Base-by-base conservation (phyloP, 1,284 basidiomycete species). In the Ganoderma resinaceum region DNA sequence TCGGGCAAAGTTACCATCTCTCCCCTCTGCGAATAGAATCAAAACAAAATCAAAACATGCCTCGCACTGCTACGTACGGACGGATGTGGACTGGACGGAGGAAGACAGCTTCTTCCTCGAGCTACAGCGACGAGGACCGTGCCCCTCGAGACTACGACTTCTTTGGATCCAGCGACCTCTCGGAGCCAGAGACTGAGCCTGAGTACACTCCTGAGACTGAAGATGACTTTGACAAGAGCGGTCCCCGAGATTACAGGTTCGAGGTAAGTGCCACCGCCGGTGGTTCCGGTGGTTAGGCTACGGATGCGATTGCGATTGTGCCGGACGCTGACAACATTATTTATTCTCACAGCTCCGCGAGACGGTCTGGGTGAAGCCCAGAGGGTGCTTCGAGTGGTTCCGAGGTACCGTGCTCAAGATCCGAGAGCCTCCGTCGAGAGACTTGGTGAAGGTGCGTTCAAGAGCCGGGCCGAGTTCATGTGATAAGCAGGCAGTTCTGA, bases 161-260 rank as follows among this genome's bases (percentile, higher is more conserved):
- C 14, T 68, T 63, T 52, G 62, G 65, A 9, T 66, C 67, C 20
- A 72, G 71, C 69, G 71, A 72, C 20, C 67, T 72, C 33, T 72
- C 71, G 40, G 69, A 70, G 66, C 61, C 66, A 52, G 67, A 67
- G 52, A 66, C 65, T 61, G 71, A 69, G 6, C 62, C 66, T 35
- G 71, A 70, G 14, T 69, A 60, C 40, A 70, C 73, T 3, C 76
- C 73, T 38, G 75, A 77, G 62, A 76, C 72, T 33, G 76, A 77
- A 57, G 72, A 66, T 62, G 75, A 75, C 42, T 69, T 43, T 14
- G 62, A 61, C 16, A 55, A 66, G 49, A 58, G 63, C 23, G 61
- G 65, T 2, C 62, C 61, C 8, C 65, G 67, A 64, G 61, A 58
- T 20, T 37, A 61, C 38, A 49, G 68, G 16, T 70, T 64, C 62